A percentile compares a stretch with the other conserved stretches of the same genome.
phyloP scores from a whole-genome alignment of 495 filamentous ascomycete species.

The Penicillium antarcticum region DNA sequence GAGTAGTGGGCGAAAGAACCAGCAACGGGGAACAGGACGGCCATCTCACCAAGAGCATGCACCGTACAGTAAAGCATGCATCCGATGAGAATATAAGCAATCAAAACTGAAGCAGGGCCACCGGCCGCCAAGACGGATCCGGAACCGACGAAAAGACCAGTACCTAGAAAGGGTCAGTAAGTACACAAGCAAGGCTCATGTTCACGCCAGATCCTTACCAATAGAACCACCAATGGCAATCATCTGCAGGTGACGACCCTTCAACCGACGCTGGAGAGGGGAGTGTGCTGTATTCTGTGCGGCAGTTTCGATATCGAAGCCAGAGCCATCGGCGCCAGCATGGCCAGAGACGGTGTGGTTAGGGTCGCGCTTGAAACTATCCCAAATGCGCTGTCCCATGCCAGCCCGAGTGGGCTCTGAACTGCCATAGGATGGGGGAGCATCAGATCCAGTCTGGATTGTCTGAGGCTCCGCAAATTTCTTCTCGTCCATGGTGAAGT shows the following conservation, averaged over 20 bases:
- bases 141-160: conserved; percentile 87
- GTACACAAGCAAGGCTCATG: too few relatives aligned
- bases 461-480: conserved; percentile 25
- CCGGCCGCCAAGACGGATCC: conserved; percentile 73
- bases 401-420: conserved; percentile 24
- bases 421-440: conserved; percentile 39
- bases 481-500: conserved; percentile 38
- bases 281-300: conserved; percentile 72
- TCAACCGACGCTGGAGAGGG: conserved; percentile 70
- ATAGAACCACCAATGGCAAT: conserved; percentile 96
- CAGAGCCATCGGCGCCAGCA: conserved; percentile 54
- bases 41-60: conserved; percentile 89
- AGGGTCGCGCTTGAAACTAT: conserved; percentile 83
- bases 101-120: conserved; percentile 80
- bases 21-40: conserved; percentile 85
- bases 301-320: conserved; percentile 73
- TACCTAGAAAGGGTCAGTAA: conserved; percentile 51
- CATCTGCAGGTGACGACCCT: conserved; percentile 90
- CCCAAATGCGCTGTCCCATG: conserved; percentile 52
- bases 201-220: conserved; percentile 49
- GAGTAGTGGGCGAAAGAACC: conserved; percentile 93
- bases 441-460: conserved; percentile 21
- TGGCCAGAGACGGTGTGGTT: conserved; percentile 57
- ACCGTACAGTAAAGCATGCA: conserved; percentile 89
- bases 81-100: conserved; percentile 80